A percentile compares a stretch with the other conserved stretches of the same genome.
These are phyloP conservation scores for Hymenoscyphus linearis DNA, from an alignment of 2,329 filamentous ascomycete species.

Conservation along the genomic window DNA sequence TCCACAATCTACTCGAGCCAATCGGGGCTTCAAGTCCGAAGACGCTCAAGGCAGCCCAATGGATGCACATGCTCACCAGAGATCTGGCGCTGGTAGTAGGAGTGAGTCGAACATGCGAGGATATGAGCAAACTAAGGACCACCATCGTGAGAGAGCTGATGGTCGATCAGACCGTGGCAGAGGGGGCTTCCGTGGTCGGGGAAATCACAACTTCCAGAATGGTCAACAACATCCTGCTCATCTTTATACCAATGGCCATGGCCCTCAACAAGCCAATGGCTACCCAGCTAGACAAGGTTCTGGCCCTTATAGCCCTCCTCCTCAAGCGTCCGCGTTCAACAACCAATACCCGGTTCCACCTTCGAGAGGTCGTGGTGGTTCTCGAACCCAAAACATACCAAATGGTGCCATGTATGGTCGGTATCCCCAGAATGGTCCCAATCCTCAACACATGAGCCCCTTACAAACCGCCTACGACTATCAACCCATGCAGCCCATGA, in stretches of 20 bases:
- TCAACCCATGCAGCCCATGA: conserved; percentile 49
- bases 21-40: conserved; percentile 22
- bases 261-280: conserved; percentile 25
- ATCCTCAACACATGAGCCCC: conserved; percentile 36
- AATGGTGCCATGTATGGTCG: conserved; percentile 46
- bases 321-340: conserved; percentile 33
- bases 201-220: conserved; percentile 34
- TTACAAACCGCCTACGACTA: conserved; percentile 52
- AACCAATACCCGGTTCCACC: conserved; percentile 30
- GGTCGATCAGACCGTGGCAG: conserved; percentile 38
- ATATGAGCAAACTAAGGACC: conserved; percentile 29
- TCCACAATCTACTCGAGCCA: conserved; percentile 14
- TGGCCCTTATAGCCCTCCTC: conserved; percentile 34
- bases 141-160: conserved; percentile 23
- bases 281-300: conserved; percentile 27
- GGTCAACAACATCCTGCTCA: conserved; percentile 30
- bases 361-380: conserved; percentile 42
- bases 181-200: conserved; percentile 42
- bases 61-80: conserved; percentile 25
- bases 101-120: conserved; percentile 27
- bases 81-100: conserved; percentile 26
- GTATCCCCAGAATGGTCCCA: conserved; percentile 32
- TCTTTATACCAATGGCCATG: conserved; percentile 38
- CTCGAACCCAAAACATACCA: conserved; percentile 59
- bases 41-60: conserved; percentile 15